These are phyloP conservation scores for Paraconiothyrium sp. DNA, from an alignment of 2,329 filamentous ascomycete genomes.

Conservation along the genomic window DNA sequence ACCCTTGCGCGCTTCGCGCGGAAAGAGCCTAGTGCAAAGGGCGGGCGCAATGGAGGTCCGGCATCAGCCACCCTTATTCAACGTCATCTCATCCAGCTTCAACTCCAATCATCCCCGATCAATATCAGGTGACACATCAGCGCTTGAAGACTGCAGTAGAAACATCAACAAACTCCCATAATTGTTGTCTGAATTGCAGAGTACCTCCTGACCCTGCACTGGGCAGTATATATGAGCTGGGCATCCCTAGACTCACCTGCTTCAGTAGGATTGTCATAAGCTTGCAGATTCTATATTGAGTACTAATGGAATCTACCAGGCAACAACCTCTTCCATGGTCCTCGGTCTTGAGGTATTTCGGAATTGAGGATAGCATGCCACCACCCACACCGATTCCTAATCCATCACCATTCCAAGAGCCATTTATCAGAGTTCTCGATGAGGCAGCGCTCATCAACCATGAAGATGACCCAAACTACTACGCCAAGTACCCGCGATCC, in stretches of 20 bases:
- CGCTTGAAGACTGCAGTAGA: too few relatives aligned
- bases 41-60: conserved; percentile 13
- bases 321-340: not conserved
- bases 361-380: conserved; percentile 15
- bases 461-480: conserved; percentile 53
- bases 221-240: not conserved
- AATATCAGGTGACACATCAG: not conserved
- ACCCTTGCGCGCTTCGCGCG: conserved; percentile 23
- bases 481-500: conserved; percentile 42
- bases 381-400: conserved; percentile 11
- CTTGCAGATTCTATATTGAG: not conserved
- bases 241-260: not conserved
- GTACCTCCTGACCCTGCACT: too few relatives aligned
- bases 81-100: conserved; percentile 35
- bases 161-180: too few relatives aligned
- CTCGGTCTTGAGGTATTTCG: not conserved
- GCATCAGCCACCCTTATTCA: conserved; percentile 21
- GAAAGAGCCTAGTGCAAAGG: conserved; percentile 24
- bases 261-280: not conserved
- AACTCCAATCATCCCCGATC: not conserved
- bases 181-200: too few relatives aligned
- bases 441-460: conserved; percentile 31
- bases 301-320: not conserved
- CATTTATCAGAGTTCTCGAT: conserved; percentile 41
- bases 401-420: conserved; percentile 30